phyloP scores from a whole-genome alignment of 768 basidiomycete species.

The Mycena haematopus region DNA sequence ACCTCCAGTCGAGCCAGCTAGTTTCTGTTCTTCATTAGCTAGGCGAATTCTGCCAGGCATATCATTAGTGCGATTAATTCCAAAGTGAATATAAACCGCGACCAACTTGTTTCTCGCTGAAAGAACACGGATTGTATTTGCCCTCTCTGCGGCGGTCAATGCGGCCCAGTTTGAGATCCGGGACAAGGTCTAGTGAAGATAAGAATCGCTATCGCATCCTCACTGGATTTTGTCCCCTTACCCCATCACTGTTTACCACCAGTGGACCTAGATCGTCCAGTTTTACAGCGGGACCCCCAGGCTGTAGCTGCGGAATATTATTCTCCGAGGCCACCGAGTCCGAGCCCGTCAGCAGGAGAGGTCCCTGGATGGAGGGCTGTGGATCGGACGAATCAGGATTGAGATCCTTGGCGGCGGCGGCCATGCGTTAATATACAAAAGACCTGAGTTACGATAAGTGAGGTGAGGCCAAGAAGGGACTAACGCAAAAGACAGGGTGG shows the following conservation, averaged over 20 bases:
- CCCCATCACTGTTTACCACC: slow-evolving; percentile 73
- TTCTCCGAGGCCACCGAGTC: slow-evolving; percentile 4
- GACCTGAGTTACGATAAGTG: not conserved
- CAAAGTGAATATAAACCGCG: not conserved
- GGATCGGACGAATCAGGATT: not conserved
- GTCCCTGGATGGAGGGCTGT: slow-evolving; percentile 1
- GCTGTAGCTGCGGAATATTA: slow-evolving; percentile 14
- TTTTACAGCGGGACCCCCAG: slow-evolving; percentile 44
- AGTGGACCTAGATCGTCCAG: slow-evolving; percentile 69
- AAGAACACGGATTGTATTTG: slow-evolving; percentile 61
- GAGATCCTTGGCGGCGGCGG: not conserved
- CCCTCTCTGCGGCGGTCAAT: slow-evolving; percentile 62
- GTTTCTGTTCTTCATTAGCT: slow-evolving; percentile 40
- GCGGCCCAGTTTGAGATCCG: slow-evolving; percentile 70
- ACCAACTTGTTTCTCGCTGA: slow-evolving; percentile 57
- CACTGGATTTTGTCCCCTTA: slow-evolving; percentile 36
- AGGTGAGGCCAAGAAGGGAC: not conserved
- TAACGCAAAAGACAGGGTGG: too few species aligned
- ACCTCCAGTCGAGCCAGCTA: slow-evolving; percentile 18
- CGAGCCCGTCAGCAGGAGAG: slow-evolving; percentile 12
- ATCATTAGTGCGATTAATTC: not conserved
- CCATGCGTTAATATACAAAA: not conserved
- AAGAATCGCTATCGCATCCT: not conserved
- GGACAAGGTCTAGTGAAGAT: slow-evolving; percentile 58
- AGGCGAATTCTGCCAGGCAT: slow-evolving; percentile 38